Evolutionary conservation across 345 rosid species (phyloP).

Genomic region (Rubroshorea leprosula): DNA sequence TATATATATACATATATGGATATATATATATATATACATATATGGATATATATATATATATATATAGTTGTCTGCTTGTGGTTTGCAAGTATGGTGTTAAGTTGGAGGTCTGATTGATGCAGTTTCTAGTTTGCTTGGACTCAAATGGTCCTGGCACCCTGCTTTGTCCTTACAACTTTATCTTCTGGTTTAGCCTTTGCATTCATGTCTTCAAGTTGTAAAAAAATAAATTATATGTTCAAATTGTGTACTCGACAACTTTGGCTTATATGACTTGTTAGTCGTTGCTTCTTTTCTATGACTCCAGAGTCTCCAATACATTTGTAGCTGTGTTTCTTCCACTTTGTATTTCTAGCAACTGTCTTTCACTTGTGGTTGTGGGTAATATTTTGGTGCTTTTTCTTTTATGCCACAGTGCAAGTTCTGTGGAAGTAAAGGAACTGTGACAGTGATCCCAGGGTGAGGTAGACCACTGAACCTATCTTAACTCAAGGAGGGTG

Average conservation of each 20-base stretch:
- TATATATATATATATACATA: too few relatives aligned
- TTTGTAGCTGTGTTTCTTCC: neutral
- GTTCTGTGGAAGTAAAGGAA: constrained; percentile 80
- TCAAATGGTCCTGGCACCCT: too few relatives aligned
- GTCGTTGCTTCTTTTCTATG: too few relatives aligned
- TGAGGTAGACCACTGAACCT: constrained; percentile 56
- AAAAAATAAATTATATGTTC: neutral
- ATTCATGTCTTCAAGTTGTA: neutral
- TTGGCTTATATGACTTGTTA: too few relatives aligned
- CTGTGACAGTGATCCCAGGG: constrained; percentile 65
- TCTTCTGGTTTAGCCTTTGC: neutral
- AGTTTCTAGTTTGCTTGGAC: too few relatives aligned
- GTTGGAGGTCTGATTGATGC: too few relatives aligned
- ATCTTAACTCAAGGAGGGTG: constrained; percentile 52
- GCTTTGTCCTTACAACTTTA: too few relatives aligned
- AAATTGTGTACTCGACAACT: neutral
- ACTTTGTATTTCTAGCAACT: constrained; percentile 6
- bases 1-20: neutral
- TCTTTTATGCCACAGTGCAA: constrained; percentile 58
- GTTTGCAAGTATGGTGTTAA: too few relatives aligned
- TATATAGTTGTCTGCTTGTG: neutral
- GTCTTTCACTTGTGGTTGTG: constrained; percentile 3
- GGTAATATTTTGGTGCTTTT: constrained; percentile 11
- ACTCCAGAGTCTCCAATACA: neutral
- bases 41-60: too few relatives aligned